Conservation (phyloP, 495 filamentous ascomycete species). For the Haplographium delicatum region DNA sequence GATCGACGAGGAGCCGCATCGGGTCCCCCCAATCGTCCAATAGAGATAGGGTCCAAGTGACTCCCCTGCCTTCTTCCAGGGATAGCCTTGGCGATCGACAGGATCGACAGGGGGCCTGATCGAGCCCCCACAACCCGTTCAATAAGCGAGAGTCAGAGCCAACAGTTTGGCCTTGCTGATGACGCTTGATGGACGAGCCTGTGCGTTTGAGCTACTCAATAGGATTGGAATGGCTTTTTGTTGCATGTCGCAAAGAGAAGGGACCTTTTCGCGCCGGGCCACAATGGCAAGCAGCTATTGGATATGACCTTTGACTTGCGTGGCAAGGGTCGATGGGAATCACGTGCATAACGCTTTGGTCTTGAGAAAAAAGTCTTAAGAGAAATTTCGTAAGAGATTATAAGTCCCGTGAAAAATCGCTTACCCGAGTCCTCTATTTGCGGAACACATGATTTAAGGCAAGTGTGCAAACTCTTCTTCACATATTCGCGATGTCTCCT, state of each 20-base stretch:
- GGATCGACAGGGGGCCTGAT: constrained; percentile 11
- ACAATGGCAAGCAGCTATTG: constrained; percentile 5
- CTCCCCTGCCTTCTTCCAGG: constrained; percentile 11
- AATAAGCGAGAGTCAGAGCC: constrained; percentile 3
- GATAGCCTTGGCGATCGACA: constrained; percentile 15
- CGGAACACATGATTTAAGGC: too few species aligned
- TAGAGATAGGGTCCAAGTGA: constrained; percentile 14
- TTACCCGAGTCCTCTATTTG: neutral
- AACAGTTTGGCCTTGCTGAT: constrained; percentile 9
- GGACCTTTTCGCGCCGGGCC: neutral
- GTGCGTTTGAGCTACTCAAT: constrained; percentile 2
- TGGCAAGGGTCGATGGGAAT: neutral
- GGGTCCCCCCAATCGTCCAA: constrained; percentile 10
- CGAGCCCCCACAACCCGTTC: constrained; percentile 1
- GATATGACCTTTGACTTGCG: neutral
- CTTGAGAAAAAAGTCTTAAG: constrained; percentile 3
- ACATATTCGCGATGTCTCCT: too few species aligned
- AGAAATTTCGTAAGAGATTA: constrained; percentile 9
- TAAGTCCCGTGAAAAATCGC: constrained; percentile 11
- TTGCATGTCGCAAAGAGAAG: constrained; percentile 4
- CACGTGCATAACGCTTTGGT: constrained; percentile 2
- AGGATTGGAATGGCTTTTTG: constrained; percentile 5
- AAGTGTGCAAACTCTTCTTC: too few species aligned
- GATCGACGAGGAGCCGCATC: constrained; percentile 9
- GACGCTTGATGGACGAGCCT: constrained; percentile 5